Base-by-base conservation (phyloP, 441 rosid genomes). In the Adansonia rubrostipa region DNA sequence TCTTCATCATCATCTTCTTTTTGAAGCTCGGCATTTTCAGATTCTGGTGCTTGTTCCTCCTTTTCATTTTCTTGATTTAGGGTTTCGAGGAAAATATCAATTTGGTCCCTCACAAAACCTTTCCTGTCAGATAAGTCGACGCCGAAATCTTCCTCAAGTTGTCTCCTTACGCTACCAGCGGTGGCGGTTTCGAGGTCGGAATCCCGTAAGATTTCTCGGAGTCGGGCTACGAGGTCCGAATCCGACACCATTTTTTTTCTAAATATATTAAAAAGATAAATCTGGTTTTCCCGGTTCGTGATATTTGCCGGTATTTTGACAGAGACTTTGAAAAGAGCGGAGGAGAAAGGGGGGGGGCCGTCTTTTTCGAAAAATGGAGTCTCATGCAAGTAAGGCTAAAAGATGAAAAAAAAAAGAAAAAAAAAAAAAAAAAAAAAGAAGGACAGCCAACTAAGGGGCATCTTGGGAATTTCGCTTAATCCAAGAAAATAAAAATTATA, bases 101-200 rank as follows among this genome's bases (percentile, higher is more conserved):
- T 89, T 88, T 92, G 96, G 64, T 88, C 92, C 51, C 89, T 86
- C 51, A 93, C 66, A 75, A 89, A 92, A 1, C 75, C 80, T 70
- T 89, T 92, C 67, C 86, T 85, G 74, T 88, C 89, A 11, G 90
- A 87, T 74, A 93, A 88, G 80, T 90, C 91, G 51, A 87, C 79
- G 24, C 83, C 84, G 48, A 93, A 88, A 81, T 87, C 88, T 48
- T 80, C 80, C 87, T 92, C 95, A n/a, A 93, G 84, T 73, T 85
- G 91, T 77, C 90, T 85, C 44, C 98, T 89, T 9, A 91, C 86
- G 76, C 87, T 86, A n/a, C 90, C 88, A 66, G 92, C 85, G 56
- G 93, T 93, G 73, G 96, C 81, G 58, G 85, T 92, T 19, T 92
- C 84, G 0, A 92, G 92, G 98, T 93, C 93, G 71, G 95, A 88